phyloP scores from a whole-genome alignment of 345 rosid species.

The Durio zibethinus region DNA sequence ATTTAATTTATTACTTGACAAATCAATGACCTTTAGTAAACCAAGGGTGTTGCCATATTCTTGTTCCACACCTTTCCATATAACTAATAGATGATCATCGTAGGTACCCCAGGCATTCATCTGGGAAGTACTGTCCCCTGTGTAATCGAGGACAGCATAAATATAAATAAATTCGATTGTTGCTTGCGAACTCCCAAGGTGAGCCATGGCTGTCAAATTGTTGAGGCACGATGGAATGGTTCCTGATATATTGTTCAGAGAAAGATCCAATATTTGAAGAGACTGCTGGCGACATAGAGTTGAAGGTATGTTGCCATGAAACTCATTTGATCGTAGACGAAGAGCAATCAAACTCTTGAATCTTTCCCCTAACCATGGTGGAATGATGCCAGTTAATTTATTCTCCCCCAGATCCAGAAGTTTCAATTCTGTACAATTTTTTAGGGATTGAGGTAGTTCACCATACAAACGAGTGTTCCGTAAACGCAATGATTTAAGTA shows the following conservation, averaged over 20 bases:
- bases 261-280: conserved; percentile 8
- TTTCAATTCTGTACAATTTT: background rate
- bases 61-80: conserved; percentile 13
- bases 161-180: background rate
- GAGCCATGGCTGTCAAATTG: conserved; percentile 6
- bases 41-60: conserved; percentile 1
- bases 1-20: conserved; percentile 12
- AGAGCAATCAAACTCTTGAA: background rate
- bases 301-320: conserved; percentile 8
- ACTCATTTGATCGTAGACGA: conserved; percentile 9
- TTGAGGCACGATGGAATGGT: conserved; percentile 1
- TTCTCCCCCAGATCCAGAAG: conserved; percentile 23
- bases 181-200: background rate
- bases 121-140: background rate
- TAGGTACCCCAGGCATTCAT: too few species aligned
- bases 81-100: background rate
- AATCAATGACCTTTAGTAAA: conserved; percentile 11
- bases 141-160: background rate
- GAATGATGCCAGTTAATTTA: conserved; percentile 19
- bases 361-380: conserved; percentile 22
- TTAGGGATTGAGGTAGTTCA: conserved; percentile 13
- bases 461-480: conserved; percentile 7
- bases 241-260: background rate
- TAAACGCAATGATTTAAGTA: background rate
- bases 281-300: background rate